These are phyloP conservation scores for Alternaria ethzedia DNA, from an alignment of 2,329 filamentous ascomycete species.

Conservation along the genomic window DNA sequence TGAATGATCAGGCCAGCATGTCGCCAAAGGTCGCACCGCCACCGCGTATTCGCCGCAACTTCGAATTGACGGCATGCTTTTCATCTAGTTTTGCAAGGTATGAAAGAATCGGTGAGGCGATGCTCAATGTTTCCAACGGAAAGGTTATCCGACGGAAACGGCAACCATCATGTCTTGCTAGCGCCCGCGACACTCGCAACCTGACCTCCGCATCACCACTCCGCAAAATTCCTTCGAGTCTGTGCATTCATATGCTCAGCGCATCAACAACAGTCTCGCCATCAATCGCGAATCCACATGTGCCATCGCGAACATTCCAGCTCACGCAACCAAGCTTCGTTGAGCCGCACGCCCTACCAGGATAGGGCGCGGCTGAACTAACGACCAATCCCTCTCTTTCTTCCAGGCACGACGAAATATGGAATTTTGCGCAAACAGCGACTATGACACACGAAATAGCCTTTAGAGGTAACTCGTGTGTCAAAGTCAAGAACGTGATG, in stretches of 20 bases:
- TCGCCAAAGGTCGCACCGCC: neutral
- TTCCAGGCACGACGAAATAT: constrained; percentile 17
- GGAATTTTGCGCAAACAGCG: constrained; percentile 8
- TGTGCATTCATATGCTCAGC: neutral
- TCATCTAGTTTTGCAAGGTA: neutral
- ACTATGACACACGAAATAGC: constrained; percentile 35
- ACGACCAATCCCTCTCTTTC: constrained; percentile 18
- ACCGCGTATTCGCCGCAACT: neutral
- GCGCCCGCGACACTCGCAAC: neutral
- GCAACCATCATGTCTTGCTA: neutral
- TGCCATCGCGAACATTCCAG: constrained; percentile 10
- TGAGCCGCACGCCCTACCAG: constrained; percentile 13
- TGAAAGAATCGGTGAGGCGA: neutral
- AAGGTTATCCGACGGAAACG: neutral
- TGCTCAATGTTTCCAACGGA: neutral
- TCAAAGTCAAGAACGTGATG: constrained; percentile 18
- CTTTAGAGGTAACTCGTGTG: constrained; percentile 28
- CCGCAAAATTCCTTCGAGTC: neutral
- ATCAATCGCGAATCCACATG: constrained; percentile 6
- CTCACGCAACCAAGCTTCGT: constrained; percentile 4
- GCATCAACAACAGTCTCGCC: neutral
- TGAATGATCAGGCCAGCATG: neutral
- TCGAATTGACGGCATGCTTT: neutral
- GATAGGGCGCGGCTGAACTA: neutral
- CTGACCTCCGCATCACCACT: neutral